These are phyloP conservation scores for Coemansia sp. DNA, from an alignment of 192 early-diverging fungal species.

Conservation along the genomic window DNA sequence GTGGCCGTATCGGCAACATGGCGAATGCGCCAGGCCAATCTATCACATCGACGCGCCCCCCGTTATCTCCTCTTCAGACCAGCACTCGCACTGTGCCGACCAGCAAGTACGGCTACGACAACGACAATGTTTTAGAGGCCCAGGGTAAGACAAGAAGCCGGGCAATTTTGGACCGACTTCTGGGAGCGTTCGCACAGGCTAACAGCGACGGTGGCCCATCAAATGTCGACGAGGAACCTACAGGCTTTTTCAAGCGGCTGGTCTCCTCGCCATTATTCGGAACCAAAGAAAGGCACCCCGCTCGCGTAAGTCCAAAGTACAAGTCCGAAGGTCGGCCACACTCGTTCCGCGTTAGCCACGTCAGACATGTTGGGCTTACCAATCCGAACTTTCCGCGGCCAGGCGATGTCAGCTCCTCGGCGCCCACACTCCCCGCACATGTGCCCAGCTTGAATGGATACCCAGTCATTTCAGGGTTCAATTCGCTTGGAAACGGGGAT, in stretches of 20 bases:
- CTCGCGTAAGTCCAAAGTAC: not conserved
- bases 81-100: constrained; percentile 22
- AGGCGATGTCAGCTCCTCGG: constrained; percentile 25
- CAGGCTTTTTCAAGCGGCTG: constrained; percentile 35
- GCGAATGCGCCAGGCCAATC: not conserved
- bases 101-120: not conserved
- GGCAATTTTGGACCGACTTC: constrained; percentile 29
- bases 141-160: constrained; percentile 15
- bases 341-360: constrained; percentile 48
- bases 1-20: constrained; percentile 26
- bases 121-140: constrained; percentile 9
- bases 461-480: constrained; percentile 28
- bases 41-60: constrained; percentile 6
- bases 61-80: constrained; percentile 9
- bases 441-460: constrained; percentile 42
- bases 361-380: constrained; percentile 35
- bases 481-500: constrained; percentile 9
- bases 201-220: constrained; percentile 2
- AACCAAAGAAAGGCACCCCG: not conserved
- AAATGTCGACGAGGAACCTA: not conserved
- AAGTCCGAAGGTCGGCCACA: constrained; percentile 34
- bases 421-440: constrained; percentile 27
- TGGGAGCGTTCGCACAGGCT: constrained; percentile 22
- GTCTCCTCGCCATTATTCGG: constrained; percentile 29
- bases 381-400: constrained; percentile 37